Percentiles rank a stretch among this genome's conserved stretches.
phyloP scores from a whole-genome alignment of 768 basidiomycete genomes.

The Mrakia gelida region DNA sequence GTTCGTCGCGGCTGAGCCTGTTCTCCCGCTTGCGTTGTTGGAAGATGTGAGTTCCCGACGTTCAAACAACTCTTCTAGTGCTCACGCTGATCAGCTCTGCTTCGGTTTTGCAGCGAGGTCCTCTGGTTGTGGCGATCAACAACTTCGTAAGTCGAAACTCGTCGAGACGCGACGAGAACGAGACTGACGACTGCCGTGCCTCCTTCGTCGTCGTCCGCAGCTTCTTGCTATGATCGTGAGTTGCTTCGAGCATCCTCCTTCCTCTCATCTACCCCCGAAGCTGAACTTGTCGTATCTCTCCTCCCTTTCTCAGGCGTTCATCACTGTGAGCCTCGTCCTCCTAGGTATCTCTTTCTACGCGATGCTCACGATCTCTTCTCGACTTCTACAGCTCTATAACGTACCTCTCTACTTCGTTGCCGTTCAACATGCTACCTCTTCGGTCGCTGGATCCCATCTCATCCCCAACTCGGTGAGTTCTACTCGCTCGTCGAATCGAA shows the following conservation, averaged over 20 bases:
- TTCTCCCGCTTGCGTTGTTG: neutral
- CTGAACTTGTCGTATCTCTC: no score
- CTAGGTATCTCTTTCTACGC: no score
- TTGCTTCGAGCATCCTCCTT: slow-evolving; percentile 67
- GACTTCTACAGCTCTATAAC: slow-evolving; percentile 1
- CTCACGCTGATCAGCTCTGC: neutral
- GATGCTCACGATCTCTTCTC: no score
- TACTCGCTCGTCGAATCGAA: no score
- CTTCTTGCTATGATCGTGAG: slow-evolving; percentile 59
- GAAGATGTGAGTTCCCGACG: neutral
- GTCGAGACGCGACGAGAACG: no score
- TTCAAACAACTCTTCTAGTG: neutral
- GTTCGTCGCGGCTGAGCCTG: neutral
- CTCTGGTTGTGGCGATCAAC: slow-evolving; percentile 39
- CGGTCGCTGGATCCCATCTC: slow-evolving; percentile 52
- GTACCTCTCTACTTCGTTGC: slow-evolving; percentile 23
- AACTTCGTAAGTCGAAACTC: slow-evolving; percentile 58
- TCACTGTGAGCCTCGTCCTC: no score
- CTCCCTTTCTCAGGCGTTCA: no score
- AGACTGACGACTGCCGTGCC: no score
- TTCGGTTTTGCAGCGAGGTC: neutral
- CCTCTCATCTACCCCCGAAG: no score
- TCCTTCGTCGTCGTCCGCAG: neutral
- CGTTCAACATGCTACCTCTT: slow-evolving; percentile 6
- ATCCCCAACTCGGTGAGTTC: slow-evolving; percentile 76